Evolutionary conservation across 1,284 basidiomycete species (phyloP), one percentile per base, ranked within the genome.

Genomic region (Phellopilus nigrolimitatus): DNA sequence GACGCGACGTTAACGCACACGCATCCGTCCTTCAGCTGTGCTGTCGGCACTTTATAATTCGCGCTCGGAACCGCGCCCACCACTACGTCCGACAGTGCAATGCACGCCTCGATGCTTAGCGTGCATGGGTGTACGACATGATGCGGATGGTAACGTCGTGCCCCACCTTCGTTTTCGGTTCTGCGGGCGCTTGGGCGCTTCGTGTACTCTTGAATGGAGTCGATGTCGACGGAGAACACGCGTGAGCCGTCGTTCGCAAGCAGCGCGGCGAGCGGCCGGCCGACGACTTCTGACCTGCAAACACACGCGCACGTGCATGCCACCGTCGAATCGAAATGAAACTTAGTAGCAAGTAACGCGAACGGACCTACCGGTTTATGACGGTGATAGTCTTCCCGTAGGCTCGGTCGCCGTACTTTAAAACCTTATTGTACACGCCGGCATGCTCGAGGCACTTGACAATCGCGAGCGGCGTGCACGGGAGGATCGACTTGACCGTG

Each of bases 391-490:
- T 95, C 66, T 85, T 91, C 12, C 95, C 95, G 62, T 94, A 92
- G 3, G 94, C 92, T 22, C 94, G 82, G 68, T 97, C 94, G 17
- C 95, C 95, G 66, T 97, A 98, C 1, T 88, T 84, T 22, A 98
- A 75, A 51, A 97, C 78, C 58, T 71, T 83, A 70, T 97, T 97
- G 74, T 99, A 99, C 12, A 97, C 91, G 10, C 93, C 89, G 39
- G 89, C 75, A 59, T 86, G 78, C 66, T 99, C 95, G 25, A 99
- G 76, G 56, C 85, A 91, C 71, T 99, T 99, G 58, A 95, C 95
- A 64, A 98, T 89, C 1, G 93, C 95, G 21, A 99, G 79, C 0
- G 95, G 95, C 1, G 95, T 99, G 68, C 95, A 99, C 0, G 95
- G 95, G 30, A 99, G 80, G 64, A 99, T 94, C 12, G 91, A 94